Evolutionary conservation across 2,329 filamentous ascomycete genomes (phyloP), one percentile per base, ranked within the genome.

Genomic region (Lachnellula suecica): DNA sequence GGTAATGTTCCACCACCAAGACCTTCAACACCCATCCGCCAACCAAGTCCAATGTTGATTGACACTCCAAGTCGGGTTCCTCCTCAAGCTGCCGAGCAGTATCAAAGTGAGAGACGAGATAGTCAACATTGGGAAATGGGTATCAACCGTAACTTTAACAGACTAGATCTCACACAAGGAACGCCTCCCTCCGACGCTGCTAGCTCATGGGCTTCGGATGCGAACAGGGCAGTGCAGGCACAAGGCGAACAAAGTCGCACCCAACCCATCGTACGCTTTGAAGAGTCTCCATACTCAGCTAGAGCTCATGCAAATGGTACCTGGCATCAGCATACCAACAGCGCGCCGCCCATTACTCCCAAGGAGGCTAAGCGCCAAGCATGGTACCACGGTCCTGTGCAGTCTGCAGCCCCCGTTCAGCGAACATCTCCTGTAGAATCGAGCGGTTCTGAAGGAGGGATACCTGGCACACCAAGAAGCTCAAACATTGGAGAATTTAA

Each of bases 11-110:
- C 81, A 52, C 81, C 80, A 19, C 79, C 84, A 1, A 68, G n/a
- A n/a, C n/a, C n/a, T n/a, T n/a, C n/a, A n/a, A 76, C 11, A 82
- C 88, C 0, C 84, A 86, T 7, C 80, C 82, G 86, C 43, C 79
- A 80, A 49, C 77, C 82, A 2, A 91, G 89, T 47, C 89, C 91
- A 0, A 92, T 94, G 89, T 81, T 88, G 65, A 72, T 91, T 9
- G 90, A 96, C 60, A 70, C 47, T 38, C 65, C 54, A 60, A 70
- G 40, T 46, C 55, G 55, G 37, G 47, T 35, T 22, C 53, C 51
- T 22, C 52, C 54, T 25, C 51, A 48, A 11, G 44, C 38, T 19
- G 46, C 51, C 17, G 62, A 59, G 11, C 64, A 59, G 25, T 57
- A 59, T 4, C 77, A 81, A 7, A 76, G 81, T 8, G 72, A 77